phyloP scores from a whole-genome alignment of 2,329 filamentous ascomycete genomes.

The Claviceps sp. region DNA sequence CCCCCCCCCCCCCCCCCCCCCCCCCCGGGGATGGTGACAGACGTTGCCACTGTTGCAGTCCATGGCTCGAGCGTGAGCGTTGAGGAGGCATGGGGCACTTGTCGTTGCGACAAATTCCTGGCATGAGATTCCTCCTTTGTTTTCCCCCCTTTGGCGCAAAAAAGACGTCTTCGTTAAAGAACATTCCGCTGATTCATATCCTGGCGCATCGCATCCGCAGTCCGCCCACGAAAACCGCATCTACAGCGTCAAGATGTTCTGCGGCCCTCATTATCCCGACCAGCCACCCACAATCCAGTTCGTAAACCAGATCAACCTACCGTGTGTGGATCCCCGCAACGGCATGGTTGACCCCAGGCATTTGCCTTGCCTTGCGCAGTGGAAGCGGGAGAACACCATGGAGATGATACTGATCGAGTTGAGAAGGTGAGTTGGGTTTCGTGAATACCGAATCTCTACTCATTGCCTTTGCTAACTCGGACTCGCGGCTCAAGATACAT shows the following conservation, averaged over 20 bases:
- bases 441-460: neutral
- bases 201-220: slow-evolving; percentile 26
- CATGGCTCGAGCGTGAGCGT: no score
- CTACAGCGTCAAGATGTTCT: slow-evolving; percentile 96
- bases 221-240: slow-evolving; percentile 97
- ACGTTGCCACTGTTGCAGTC: neutral
- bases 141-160: neutral
- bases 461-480: slow-evolving; percentile 20
- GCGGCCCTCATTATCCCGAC: slow-evolving; percentile 80
- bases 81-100: no score
- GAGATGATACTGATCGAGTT: slow-evolving; percentile 85
- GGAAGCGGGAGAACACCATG: slow-evolving; percentile 91
- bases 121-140: neutral
- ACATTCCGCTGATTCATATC: slow-evolving; percentile 4
- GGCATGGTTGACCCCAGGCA: slow-evolving; percentile 77
- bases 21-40: neutral
- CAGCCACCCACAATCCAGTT: slow-evolving; percentile 82
- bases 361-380: slow-evolving; percentile 73
- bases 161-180: neutral
- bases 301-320: slow-evolving; percentile 89
- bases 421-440: slow-evolving; percentile 42
- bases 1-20: no score
- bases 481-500: slow-evolving; percentile 64
- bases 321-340: slow-evolving; percentile 70
- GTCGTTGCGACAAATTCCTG: neutral